Evolutionary conservation across 305 asterid genomes (phyloP).

Genomic region (Withania somnifera): DNA sequence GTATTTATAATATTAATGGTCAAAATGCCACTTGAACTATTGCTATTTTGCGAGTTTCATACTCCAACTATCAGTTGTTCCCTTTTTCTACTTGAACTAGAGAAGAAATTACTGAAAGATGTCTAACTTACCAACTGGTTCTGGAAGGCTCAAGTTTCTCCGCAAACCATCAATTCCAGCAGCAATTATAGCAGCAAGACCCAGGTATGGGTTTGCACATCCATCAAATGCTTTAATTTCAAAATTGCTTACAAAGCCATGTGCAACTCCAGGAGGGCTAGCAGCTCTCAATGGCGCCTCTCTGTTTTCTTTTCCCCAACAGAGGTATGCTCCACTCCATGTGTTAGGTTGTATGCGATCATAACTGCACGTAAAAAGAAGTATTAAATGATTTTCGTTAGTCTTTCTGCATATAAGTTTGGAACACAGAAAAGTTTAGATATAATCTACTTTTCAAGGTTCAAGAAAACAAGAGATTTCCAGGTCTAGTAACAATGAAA

Average conservation of each 20-base stretch:
- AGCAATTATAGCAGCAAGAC: conserved; percentile 63
- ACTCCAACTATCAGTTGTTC: no score
- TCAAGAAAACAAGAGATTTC: no score
- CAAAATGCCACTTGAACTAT: no score
- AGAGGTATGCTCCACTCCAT: conserved; percentile 95
- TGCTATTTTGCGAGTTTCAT: no score
- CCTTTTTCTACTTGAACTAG: no score
- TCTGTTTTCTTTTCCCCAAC: conserved; percentile 92
- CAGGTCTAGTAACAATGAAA: no score
- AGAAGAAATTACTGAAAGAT: neutral
- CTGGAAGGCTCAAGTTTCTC: conserved; percentile 45
- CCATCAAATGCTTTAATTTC: conserved; percentile 91
- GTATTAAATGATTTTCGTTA: neutral
- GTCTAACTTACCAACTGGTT: conserved; percentile 68
- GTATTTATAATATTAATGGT: no score
- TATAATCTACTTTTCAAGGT: neutral
- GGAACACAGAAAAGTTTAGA: neutral
- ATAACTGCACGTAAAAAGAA: conserved; percentile 36
- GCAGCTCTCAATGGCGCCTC: conserved; percentile 89
- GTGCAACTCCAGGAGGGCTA: conserved; percentile 78
- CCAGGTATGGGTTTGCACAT: conserved; percentile 93
- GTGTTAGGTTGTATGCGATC: conserved; percentile 91
- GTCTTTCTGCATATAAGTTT: neutral
- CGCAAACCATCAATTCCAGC: conserved; percentile 86
- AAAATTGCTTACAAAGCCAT: conserved; percentile 73